These are phyloP conservation scores for Trichosporon sp. DNA, from an alignment of 1,284 basidiomycete species.

Conservation along the genomic window DNA sequence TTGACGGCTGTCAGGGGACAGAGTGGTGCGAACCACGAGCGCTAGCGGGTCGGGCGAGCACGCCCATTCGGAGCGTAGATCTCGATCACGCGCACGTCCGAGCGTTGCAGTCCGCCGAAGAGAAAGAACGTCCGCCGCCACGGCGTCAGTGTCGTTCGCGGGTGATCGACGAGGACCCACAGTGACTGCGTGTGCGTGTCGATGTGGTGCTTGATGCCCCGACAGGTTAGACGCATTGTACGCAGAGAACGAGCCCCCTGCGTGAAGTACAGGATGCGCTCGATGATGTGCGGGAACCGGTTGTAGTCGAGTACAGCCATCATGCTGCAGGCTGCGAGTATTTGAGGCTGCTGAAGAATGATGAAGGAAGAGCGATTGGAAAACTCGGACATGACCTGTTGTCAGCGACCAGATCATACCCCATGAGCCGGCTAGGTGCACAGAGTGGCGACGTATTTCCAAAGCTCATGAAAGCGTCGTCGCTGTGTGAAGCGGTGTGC, in stretches of 20 bases:
- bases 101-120: neutral
- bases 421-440: too few species aligned
- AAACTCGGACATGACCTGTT: neutral
- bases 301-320: slow-evolving; percentile 1
- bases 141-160: neutral
- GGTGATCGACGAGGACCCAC: neutral
- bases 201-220: neutral
- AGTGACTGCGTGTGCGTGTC: neutral
- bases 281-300: neutral
- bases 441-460: neutral
- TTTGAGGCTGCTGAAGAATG: neutral
- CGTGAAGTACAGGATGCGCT: neutral
- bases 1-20: neutral
- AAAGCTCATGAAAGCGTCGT: neutral
- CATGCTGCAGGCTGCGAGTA: neutral
- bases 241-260: neutral
- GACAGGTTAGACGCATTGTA: neutral
- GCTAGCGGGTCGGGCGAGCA: neutral
- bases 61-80: neutral
- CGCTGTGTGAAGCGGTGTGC: neutral
- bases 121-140: slow-evolving; percentile 11
- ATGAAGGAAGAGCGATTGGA: neutral
- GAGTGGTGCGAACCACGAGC: neutral
- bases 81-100: neutral
- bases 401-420: neutral